These are phyloP conservation scores for Rhizopogon vulgaris DNA, from an alignment of 768 basidiomycete genomes.

Conservation along the genomic window DNA sequence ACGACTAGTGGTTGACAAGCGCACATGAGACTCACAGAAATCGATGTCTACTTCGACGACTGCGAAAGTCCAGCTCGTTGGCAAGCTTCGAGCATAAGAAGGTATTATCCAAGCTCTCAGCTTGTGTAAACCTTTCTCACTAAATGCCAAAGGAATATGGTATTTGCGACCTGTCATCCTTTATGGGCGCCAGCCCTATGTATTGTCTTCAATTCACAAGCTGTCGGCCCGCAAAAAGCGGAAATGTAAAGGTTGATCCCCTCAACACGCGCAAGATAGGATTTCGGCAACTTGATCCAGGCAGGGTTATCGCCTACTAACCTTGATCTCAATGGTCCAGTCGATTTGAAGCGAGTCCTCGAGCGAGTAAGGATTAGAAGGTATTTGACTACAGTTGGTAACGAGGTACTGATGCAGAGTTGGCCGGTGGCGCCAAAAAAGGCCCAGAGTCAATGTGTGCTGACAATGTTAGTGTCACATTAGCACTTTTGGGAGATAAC, in stretches of 20 bases:
- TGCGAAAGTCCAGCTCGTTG: no score
- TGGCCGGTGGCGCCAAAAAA: no score
- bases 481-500: no score
- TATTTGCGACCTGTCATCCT: no score
- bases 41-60: not conserved
- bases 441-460: no score
- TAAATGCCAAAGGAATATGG: no score
- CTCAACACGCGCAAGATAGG: conserved; percentile 14
- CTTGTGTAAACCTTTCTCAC: not conserved
- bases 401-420: no score
- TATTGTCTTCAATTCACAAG: not conserved
- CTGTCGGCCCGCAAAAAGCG: conserved; percentile 11
- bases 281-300: conserved; percentile 11
- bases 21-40: not conserved
- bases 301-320: no score
- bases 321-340: not conserved
- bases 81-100: not conserved
- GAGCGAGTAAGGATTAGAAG: no score
- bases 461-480: no score
- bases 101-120: not conserved
- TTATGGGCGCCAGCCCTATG: conserved; percentile 14
- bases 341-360: not conserved
- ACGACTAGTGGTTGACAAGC: not conserved
- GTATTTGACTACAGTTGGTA: no score
- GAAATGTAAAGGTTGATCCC: conserved; percentile 14